Conservation (phyloP, 208 protist genomes). For the Sergeia podlipaevii region DNA sequence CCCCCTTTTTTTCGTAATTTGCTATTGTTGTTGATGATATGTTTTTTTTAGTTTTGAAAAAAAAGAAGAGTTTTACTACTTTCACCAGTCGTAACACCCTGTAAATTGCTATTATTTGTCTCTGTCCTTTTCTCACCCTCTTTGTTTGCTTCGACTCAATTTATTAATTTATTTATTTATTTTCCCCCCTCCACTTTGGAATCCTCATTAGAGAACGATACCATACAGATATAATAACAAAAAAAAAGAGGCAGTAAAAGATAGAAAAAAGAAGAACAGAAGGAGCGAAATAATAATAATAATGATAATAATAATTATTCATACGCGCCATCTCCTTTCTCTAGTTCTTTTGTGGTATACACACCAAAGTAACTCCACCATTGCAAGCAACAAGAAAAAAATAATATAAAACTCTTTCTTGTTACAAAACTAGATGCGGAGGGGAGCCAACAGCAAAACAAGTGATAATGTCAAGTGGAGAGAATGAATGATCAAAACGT, state of each 20-base stretch:
- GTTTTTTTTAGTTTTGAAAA: too few relatives aligned
- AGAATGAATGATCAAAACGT: constrained; percentile 7
- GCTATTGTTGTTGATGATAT: too few relatives aligned
- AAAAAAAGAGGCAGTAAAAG: constrained; percentile 6
- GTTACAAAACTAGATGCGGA: neutral
- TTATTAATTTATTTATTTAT: too few relatives aligned
- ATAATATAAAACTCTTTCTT: neutral
- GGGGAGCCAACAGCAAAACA: neutral
- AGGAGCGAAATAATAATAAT: neutral
- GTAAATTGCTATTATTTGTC: constrained; percentile 2
- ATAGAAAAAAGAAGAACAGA: constrained; percentile 3
- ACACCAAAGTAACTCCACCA: neutral
- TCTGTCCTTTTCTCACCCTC: too few relatives aligned
- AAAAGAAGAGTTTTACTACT: neutral
- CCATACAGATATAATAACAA: neutral
- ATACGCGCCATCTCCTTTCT: too few relatives aligned
- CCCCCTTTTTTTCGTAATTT: too few relatives aligned
- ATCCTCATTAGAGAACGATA: neutral
- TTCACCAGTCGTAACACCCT: neutral
- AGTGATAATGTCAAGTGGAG: neutral
- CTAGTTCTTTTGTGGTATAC: too few relatives aligned
- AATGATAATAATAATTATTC: neutral
- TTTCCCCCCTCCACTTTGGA: too few relatives aligned
- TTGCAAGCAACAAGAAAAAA: neutral
- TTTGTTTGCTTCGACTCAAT: too few relatives aligned